Conservation (phyloP, 495 filamentous ascomycete genomes). For the Daldinia caldariorum region DNA sequence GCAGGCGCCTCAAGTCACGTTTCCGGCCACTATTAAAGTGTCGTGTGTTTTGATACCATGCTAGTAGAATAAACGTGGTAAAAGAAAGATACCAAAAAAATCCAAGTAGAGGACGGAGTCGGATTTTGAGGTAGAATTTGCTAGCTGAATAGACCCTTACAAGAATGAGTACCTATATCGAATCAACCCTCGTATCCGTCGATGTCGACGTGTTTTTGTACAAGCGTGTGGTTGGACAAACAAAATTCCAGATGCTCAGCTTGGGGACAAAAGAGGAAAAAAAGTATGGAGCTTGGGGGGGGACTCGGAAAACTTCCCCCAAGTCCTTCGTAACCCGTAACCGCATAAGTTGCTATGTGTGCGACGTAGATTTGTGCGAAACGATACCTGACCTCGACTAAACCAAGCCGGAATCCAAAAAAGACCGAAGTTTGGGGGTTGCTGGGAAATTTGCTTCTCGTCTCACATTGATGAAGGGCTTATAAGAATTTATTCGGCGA, state of each 20-base stretch:
- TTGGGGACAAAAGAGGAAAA: not conserved
- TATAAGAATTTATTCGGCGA: conserved; percentile 31
- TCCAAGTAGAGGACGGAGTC: not conserved
- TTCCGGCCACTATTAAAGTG: conserved; percentile 17
- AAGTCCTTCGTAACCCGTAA: conserved; percentile 24
- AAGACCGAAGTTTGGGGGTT: conserved; percentile 32
- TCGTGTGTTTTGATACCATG: conserved; percentile 22
- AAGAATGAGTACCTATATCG: conserved; percentile 9
- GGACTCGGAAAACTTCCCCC: conserved; percentile 1
- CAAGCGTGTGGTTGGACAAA: conserved; percentile 31
- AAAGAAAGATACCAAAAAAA: conserved; percentile 5
- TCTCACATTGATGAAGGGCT: conserved; percentile 38
- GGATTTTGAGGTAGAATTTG: not conserved
- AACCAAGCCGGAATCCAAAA: conserved; percentile 26
- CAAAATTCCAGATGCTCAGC: conserved; percentile 25
- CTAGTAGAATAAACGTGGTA: no score
- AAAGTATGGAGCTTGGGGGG: not conserved
- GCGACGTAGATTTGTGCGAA: conserved; percentile 21
- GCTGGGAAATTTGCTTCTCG: conserved; percentile 29
- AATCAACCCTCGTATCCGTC: conserved; percentile 16
- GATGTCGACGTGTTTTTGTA: conserved; percentile 29
- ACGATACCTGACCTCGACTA: conserved; percentile 35
- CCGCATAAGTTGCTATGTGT: conserved; percentile 10
- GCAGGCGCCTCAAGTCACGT: conserved; percentile 39
- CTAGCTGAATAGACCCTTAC: not conserved